Evolutionary conservation across 2,329 filamentous ascomycete species (phyloP), one percentile per base, ranked within the genome.

Genomic region (Corinectria fuckeliana): DNA sequence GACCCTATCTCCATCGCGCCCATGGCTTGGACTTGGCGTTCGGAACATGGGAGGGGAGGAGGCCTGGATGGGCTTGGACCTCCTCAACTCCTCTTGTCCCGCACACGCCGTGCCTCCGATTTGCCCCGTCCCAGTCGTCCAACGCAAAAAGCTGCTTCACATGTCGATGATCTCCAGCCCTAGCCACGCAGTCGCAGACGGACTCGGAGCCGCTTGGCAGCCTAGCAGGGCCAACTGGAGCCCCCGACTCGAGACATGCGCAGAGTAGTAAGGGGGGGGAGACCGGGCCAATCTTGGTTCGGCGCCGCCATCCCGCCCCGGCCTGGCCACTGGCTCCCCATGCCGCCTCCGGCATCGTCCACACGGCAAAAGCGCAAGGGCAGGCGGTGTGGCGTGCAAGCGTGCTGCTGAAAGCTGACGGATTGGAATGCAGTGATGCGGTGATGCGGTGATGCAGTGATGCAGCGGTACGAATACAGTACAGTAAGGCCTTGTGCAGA

Each of bases 141-240:
- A 59, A 39, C 34, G n/a, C n/a, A n/a, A n/a, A n/a, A 26, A 34
- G 20, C 25, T 64, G 65, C 63, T 69, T 69, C 67, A 69, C 67
- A 69, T 69, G 67, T 69, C 58, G 67, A 69, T 68, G 67, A 69
- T 69, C 65, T 69, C 65, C 67, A 69, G 67, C 65, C 67, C 63
- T 65, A 69, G 54, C 39, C 62, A 47, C 41, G 47, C 30, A 52
- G 14, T 21, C 18, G 18, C 32, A n/a, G 32, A 36, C 32, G 32
- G 53, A 45, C 53, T 58, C 48, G 55, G 39, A 60, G 50, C 64
- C 60, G 59, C 57, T 54, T 61, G 65, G 65, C 65, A 28, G 25
- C 41, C 36, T 20, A 3, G 18, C 53, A 62, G 56, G n/a, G 56
- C 66, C 61, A 66, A 58, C 61, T 67, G 58, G 63, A 66, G 52